These are phyloP conservation scores for Sporisorium scitamineum DNA, from an alignment of 1,284 basidiomycete species.

Conservation along the genomic window DNA sequence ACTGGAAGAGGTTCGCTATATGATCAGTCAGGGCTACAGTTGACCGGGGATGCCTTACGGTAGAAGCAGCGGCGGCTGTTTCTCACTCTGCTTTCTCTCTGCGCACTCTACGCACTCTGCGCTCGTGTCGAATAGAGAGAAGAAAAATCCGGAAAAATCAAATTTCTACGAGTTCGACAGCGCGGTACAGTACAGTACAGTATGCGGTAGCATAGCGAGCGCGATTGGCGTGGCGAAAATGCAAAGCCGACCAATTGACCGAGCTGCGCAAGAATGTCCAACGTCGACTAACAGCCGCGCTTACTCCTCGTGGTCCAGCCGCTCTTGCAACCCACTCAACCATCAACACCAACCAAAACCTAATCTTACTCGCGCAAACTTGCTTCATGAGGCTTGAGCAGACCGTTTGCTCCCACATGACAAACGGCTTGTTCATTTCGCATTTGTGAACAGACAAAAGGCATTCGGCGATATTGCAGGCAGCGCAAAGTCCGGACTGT, in stretches of 20 bases:
- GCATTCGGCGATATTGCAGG: no score
- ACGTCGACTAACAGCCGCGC: no score
- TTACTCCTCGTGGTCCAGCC: neutral
- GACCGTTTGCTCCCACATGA: no score
- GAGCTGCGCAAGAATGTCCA: conserved; percentile 12
- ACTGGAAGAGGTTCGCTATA: neutral
- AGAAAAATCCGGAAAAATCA: conserved; percentile 12
- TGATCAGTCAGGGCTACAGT: neutral
- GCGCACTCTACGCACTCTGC: neutral
- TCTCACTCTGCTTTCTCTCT: neutral
- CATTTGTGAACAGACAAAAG: neutral
- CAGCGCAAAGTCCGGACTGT: no score
- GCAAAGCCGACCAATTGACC: conserved; percentile 41
- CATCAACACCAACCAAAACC: no score
- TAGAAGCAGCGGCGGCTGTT: neutral
- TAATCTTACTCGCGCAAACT: no score
- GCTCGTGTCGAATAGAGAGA: neutral
- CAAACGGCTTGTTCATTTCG: no score
- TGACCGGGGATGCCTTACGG: neutral
- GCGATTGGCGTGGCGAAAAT: conserved; percentile 13
- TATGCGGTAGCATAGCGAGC: neutral
- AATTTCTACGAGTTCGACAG: conserved; percentile 1
- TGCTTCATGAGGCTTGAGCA: no score
- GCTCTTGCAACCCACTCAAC: no score
- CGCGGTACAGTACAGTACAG: no score